These are phyloP conservation scores for Verticillium nubilum DNA, from an alignment of 2,329 filamentous ascomycete genomes.

Conservation along the genomic window DNA sequence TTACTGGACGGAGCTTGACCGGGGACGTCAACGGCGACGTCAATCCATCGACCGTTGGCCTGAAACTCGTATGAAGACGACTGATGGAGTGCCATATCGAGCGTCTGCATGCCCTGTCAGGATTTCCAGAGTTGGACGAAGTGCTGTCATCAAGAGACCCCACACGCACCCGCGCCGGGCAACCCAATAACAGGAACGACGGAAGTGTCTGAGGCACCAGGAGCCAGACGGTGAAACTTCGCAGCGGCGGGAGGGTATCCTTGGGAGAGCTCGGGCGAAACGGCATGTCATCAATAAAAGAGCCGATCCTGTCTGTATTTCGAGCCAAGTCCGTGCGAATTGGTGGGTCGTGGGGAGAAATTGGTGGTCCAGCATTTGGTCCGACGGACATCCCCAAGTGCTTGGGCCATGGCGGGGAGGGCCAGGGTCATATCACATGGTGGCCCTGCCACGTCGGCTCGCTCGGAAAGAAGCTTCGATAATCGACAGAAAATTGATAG, in stretches of 20 bases:
- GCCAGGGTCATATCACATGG: background rate
- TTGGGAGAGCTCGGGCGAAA: background rate
- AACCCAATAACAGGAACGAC: background rate
- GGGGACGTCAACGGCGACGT: background rate
- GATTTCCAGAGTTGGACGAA: background rate
- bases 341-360: slow-evolving; percentile 3
- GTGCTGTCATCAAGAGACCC: background rate
- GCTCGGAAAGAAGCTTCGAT: background rate
- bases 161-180: background rate
- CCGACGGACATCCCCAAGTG: slow-evolving; percentile 16
- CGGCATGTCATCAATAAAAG: background rate
- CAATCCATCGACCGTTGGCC: background rate
- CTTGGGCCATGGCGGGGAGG: background rate
- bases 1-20: background rate
- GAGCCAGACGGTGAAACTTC: slow-evolving; percentile 2
- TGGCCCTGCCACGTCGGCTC: background rate
- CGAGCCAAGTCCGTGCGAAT: background rate
- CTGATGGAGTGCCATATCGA: background rate
- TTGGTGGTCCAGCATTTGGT: slow-evolving; percentile 5
- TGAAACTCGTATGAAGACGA: background rate
- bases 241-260: background rate
- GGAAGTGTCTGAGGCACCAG: background rate
- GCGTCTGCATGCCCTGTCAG: background rate
- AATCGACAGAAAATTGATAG: background rate
- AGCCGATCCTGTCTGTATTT: slow-evolving; percentile 1